Evolutionary conservation across 73 alveolate genomes (phyloP), one percentile per base, ranked within the genome.

Genomic region (Paramecium biaurelia): DNA sequence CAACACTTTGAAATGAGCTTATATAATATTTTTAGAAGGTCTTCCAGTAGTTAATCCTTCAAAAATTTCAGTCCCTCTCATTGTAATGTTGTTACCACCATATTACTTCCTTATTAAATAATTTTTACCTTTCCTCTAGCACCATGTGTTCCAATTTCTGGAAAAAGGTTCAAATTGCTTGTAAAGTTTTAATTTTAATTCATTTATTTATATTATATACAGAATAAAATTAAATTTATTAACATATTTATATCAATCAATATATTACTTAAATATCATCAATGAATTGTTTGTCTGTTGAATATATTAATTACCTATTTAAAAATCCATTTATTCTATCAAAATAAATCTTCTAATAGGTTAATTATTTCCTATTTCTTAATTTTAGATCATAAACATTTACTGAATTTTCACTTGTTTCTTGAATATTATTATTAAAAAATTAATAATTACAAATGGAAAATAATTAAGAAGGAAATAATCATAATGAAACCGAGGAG

Each of bases 41-140:
- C 88, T 86, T 59, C 85, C 88, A 47, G 89, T 47, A 15, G 93
- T 57, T 38, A 86, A 63, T 37, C 86, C 58, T 86, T 86, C 93
- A 30, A 63, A 37, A 35, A 86, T 86, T 38, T 86, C 93, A 59
- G 63, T 63, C 14, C 87, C 86, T 86, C 93, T 86, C 88, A 86
- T 86, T 47, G 93, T 86, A 26, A 86, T 76, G 23, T 86, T 86
- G 72, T 86, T 86, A 12, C 93, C 93, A 59, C 93, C 93, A 86
- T 72, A 72, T 35, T 32, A 35, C 86, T 72, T 12, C 12, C n/a
- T 5, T 72, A 32, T 72, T 72, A 5, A 14, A 28, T 35, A 7
- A 72, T 32, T 11, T 5, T 8, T 72, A 72, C 86, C 56, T 72
- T 32, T 72, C 86, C 86, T 72, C 86, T 72, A 28, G 86, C 5